Evolutionary conservation across 768 basidiomycete genomes (phyloP).

Genomic region (Termitomyces sp.): DNA sequence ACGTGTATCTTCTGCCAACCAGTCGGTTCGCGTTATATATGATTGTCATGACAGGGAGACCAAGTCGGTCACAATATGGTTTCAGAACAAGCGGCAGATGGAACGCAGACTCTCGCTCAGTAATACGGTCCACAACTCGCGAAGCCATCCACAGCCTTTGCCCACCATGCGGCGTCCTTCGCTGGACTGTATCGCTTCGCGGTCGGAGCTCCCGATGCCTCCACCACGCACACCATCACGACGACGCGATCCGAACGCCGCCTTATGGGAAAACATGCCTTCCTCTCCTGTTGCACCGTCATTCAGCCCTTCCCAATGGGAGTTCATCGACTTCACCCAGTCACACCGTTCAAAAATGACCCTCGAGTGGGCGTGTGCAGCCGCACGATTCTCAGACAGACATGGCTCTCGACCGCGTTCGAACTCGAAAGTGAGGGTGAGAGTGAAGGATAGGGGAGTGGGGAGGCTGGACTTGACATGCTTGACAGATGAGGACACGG

Average conservation of each 20-base stretch:
- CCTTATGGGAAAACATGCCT: constrained; percentile 54
- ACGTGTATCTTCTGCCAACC: constrained; percentile 21
- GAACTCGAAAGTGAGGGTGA: constrained; percentile 1
- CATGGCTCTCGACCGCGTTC: constrained; percentile 17
- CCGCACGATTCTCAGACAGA: constrained; percentile 45
- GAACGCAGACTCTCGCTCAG: constrained; percentile 51
- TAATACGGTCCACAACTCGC: constrained; percentile 24
- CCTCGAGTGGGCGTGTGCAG: constrained; percentile 74
- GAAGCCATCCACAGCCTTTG: constrained; percentile 19
- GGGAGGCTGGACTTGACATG: constrained; percentile 39
- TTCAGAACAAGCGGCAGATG: constrained; percentile 77
- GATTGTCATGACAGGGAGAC: constrained; percentile 40
- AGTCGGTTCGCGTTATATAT: constrained; percentile 2
- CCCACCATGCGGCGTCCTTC: constrained; percentile 33
- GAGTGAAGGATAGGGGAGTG: constrained; percentile 15
- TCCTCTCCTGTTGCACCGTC: constrained; percentile 56
- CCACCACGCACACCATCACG: constrained; percentile 37
- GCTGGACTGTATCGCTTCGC: constrained; percentile 55
- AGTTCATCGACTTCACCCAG: constrained; percentile 43
- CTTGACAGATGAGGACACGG: constrained; percentile 57
- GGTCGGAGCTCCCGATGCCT: constrained; percentile 40
- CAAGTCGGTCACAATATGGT: constrained; percentile 76
- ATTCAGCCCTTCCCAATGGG: constrained; percentile 44
- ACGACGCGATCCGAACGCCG: constrained; percentile 28
- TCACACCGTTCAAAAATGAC: constrained; percentile 44